Evolutionary conservation across 306 rosid species (phyloP).

Genomic region (Fagus sylvatica): DNA sequence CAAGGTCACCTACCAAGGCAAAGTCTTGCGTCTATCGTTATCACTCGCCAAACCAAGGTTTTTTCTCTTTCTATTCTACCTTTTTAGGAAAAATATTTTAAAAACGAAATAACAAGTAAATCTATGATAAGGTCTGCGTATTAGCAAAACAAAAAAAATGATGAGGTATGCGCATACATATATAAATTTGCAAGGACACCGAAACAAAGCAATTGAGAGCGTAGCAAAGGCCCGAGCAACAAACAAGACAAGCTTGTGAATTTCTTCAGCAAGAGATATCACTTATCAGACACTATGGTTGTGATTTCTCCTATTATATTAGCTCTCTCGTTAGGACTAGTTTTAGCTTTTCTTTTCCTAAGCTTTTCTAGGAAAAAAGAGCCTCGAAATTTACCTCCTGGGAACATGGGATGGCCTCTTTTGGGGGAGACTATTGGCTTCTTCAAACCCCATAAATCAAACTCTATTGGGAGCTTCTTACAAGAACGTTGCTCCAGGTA

Average conservation of each 20-base stretch:
- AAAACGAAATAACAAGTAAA: no score
- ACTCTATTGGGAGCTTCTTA: conserved; percentile 61
- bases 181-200: no score
- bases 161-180: no score
- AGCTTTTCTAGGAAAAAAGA: conserved; percentile 16
- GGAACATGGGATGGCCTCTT: conserved; percentile 74
- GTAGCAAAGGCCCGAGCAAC: neutral
- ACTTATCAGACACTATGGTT: conserved; percentile 29
- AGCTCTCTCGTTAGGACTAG: conserved; percentile 28
- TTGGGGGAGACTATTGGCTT: conserved; percentile 63
- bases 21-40: no score
- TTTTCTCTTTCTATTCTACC: no score
- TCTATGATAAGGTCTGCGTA: no score
- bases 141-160: no score
- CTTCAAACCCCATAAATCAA: conserved; percentile 69
- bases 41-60: no score
- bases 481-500: conserved; percentile 61
- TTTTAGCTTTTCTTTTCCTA: conserved; percentile 40
- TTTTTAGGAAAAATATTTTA: no score
- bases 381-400: conserved; percentile 44
- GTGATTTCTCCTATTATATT: conserved; percentile 21
- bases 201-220: no score
- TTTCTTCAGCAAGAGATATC: conserved; percentile 14
- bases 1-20: no score
- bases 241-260: conserved; percentile 4